Evolutionary conservation across 305 asterid species (phyloP).

Genomic region (Salvia sclarea): DNA sequence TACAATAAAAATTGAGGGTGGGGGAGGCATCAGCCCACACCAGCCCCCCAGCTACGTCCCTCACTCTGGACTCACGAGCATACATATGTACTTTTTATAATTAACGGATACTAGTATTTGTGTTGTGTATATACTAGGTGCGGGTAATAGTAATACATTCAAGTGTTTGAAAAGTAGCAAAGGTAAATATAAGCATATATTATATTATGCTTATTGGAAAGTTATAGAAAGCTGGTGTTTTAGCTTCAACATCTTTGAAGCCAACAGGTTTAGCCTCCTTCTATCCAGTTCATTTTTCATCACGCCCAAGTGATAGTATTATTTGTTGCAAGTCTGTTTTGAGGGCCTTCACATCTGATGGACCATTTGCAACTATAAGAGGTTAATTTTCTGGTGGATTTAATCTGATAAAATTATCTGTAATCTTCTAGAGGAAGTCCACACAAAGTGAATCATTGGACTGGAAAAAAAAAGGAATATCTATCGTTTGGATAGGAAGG

Average conservation of each 20-base stretch:
- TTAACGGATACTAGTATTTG: background rate
- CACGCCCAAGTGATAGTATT: background rate
- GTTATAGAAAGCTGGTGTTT: background rate
- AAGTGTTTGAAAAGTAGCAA: background rate
- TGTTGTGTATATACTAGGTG: too few relatives aligned
- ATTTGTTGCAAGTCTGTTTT: conserved; percentile 12
- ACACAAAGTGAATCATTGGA: background rate
- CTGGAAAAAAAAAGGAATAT: background rate
- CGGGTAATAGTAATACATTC: background rate
- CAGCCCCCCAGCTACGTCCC: too few relatives aligned
- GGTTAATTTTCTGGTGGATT: conserved; percentile 1
- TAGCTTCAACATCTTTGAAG: background rate
- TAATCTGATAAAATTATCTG: background rate
- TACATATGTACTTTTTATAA: background rate
- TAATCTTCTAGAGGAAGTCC: background rate
- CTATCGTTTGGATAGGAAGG: conserved; percentile 18
- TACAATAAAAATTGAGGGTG: too few relatives aligned
- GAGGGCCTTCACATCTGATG: background rate
- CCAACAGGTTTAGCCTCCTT: background rate
- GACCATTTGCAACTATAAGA: background rate
- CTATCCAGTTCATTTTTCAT: background rate
- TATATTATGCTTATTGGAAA: background rate
- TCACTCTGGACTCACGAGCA: conserved; percentile 1
- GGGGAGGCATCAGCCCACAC: too few relatives aligned
- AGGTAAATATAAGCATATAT: background rate